Evolutionary conservation across 129 eudicot species (phyloP).

Genomic region (Pseudognaphalium luteoalbum): DNA sequence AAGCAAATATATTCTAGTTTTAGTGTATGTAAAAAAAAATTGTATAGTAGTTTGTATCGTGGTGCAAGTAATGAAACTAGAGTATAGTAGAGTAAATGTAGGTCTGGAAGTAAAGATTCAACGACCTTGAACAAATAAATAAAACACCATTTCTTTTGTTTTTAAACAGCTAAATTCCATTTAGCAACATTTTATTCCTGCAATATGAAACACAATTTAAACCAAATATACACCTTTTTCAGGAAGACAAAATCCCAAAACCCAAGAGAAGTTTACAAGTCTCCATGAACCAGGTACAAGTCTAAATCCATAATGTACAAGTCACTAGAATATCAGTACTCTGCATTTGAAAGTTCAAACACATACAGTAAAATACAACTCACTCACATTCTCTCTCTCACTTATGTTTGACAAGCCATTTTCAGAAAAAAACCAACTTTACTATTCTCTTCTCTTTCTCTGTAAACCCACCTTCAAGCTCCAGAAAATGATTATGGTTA

Average conservation of each 20-base stretch:
- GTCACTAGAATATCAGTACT: neutral
- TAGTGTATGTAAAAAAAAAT: too few relatives aligned
- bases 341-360: conserved; percentile 20
- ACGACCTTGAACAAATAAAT: neutral
- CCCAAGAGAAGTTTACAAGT: conserved; percentile 12
- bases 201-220: conserved; percentile 23
- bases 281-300: conserved; percentile 6
- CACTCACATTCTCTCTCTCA: conserved; percentile 22
- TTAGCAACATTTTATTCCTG: conserved; percentile 21
- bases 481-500: conserved; percentile 23
- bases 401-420: conserved; percentile 42
- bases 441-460: conserved; percentile 34
- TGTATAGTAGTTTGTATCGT: neutral
- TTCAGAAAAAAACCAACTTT: conserved; percentile 34
- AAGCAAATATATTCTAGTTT: too few relatives aligned
- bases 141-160: neutral
- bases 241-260: conserved; percentile 16
- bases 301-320: conserved; percentile 16
- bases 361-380: conserved; percentile 9
- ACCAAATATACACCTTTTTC: conserved; percentile 22
- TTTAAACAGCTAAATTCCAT: conserved; percentile 34
- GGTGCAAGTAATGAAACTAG: neutral
- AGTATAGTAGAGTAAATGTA: neutral
- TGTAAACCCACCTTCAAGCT: conserved; percentile 31
- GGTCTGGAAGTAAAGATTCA: neutral